Evolutionary conservation across 2,329 filamentous ascomycete genomes (phyloP).

Genomic region (Aaosphaeria arxii): DNA sequence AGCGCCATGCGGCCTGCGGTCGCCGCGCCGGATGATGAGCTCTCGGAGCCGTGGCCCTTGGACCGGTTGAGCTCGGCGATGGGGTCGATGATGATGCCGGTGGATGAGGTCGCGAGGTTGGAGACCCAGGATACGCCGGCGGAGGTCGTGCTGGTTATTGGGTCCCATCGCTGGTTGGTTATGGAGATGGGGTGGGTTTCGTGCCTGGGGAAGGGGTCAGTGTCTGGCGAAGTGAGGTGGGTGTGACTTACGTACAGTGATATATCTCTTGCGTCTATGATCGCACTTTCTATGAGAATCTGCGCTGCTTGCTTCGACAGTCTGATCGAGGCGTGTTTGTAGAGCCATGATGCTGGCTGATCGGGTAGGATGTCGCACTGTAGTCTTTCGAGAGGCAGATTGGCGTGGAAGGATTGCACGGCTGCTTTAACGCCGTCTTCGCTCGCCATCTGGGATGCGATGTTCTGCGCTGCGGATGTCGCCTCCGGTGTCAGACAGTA

Average conservation of each 20-base stretch:
- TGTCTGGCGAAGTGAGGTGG: background rate
- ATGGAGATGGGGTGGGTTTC: slow-evolving; percentile 26
- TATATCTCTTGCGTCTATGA: slow-evolving; percentile 14
- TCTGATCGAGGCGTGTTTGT: slow-evolving; percentile 17
- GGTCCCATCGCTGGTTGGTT: slow-evolving; percentile 24
- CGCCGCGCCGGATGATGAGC: slow-evolving; percentile 21
- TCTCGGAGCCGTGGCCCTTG: too few relatives aligned
- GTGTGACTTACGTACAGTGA: slow-evolving; percentile 7
- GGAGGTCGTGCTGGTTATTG: slow-evolving; percentile 55
- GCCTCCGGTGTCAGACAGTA: slow-evolving; percentile 41
- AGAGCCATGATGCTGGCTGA: slow-evolving; percentile 18
- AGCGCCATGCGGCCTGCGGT: slow-evolving; percentile 10
- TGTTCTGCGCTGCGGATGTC: slow-evolving; percentile 13
- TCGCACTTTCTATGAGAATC: slow-evolving; percentile 13
- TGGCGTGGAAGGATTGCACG: slow-evolving; percentile 22
- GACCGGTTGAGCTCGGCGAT: background rate
- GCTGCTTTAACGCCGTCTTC: slow-evolving; percentile 23
- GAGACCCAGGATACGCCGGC: slow-evolving; percentile 55
- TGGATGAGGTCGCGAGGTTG: slow-evolving; percentile 57
- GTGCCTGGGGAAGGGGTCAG: slow-evolving; percentile 7
- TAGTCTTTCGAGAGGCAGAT: slow-evolving; percentile 20
- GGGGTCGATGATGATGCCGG: slow-evolving; percentile 11
- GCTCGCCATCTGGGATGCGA: slow-evolving; percentile 20
- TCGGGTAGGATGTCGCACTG: slow-evolving; percentile 19
- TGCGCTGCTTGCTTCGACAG: slow-evolving; percentile 22